phyloP scores from a whole-genome alignment of 1,284 basidiomycete species.

The Xerocomus nothofagi region DNA sequence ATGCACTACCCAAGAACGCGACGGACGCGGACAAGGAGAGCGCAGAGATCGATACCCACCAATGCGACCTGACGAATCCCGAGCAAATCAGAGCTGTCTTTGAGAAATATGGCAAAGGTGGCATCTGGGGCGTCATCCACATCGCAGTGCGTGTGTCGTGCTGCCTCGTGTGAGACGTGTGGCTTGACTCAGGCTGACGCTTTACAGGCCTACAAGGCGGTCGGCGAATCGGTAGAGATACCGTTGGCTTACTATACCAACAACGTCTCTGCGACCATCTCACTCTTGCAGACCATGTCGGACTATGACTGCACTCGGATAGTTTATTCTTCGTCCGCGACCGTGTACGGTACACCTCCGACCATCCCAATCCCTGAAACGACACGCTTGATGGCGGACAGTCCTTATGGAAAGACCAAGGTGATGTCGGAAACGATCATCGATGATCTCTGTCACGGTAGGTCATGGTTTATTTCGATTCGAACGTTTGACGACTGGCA shows the following conservation, averaged over 20 bases:
- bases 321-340: slow-evolving; percentile 98
- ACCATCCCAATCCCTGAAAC: slow-evolving; percentile 94
- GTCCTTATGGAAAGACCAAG: slow-evolving; percentile 95
- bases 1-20: slow-evolving; percentile 63
- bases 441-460: slow-evolving; percentile 84
- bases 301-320: slow-evolving; percentile 82
- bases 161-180: not conserved
- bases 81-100: slow-evolving; percentile 78
- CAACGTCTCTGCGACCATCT: slow-evolving; percentile 86
- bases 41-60: slow-evolving; percentile 68
- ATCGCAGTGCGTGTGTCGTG: slow-evolving; percentile 68
- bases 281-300: slow-evolving; percentile 82
- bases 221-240: slow-evolving; percentile 95
- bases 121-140: slow-evolving; percentile 98
- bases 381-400: slow-evolving; percentile 86
- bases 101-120: slow-evolving; percentile 81
- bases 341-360: slow-evolving; percentile 97
- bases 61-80: slow-evolving; percentile 73
- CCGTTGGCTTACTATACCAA: slow-evolving; percentile 92
- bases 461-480: slow-evolving; percentile 25
- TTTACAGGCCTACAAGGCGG: slow-evolving; percentile 90
- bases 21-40: slow-evolving; percentile 65
- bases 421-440: slow-evolving; percentile 92
- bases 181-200: not conserved
- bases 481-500: slow-evolving; percentile 9